These are phyloP conservation scores for Dactylis glomerata DNA, from an alignment of 176 grass and related monocot genomes.

Conservation along the genomic window DNA sequence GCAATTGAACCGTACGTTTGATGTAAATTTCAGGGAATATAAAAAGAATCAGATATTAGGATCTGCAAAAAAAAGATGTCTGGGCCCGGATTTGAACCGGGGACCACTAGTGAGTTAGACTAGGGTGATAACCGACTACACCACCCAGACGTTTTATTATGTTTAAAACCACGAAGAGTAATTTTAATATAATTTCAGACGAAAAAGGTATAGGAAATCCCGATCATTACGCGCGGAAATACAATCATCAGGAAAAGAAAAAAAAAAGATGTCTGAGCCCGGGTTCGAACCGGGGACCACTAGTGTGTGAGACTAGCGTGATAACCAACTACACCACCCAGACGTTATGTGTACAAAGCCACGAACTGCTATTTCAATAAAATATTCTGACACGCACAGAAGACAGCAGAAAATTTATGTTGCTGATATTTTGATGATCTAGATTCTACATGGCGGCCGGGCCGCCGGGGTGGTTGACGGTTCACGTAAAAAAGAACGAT, in stretches of 20 bases:
- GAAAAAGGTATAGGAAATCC: too few relatives aligned
- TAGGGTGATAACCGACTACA: slow-evolving; percentile 94
- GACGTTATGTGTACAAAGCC: neutral
- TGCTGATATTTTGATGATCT: too few relatives aligned
- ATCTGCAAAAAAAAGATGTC: neutral
- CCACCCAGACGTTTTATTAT: slow-evolving; percentile 6
- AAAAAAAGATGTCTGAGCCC: slow-evolving; percentile 55
- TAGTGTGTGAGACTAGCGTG: slow-evolving; percentile 91
- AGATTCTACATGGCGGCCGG: neutral
- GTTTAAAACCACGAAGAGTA: too few relatives aligned
- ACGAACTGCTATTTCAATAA: neutral
- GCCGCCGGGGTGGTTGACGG: neutral
- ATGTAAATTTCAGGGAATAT: too few relatives aligned
- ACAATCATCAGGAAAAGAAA: too few relatives aligned
- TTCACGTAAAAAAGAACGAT: neutral
- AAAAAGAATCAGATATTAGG: neutral
- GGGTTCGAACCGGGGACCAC: slow-evolving; percentile 81
- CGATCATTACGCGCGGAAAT: too few relatives aligned
- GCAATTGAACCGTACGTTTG: too few relatives aligned
- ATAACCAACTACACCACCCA: slow-evolving; percentile 87
- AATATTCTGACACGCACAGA: neutral
- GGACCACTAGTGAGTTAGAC: slow-evolving; percentile 91
- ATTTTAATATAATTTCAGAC: too few relatives aligned
- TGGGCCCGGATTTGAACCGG: slow-evolving; percentile 65
- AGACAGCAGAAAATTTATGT: neutral